Conservation (phyloP, 345 rosid genomes). For the Salix udensis region DNA sequence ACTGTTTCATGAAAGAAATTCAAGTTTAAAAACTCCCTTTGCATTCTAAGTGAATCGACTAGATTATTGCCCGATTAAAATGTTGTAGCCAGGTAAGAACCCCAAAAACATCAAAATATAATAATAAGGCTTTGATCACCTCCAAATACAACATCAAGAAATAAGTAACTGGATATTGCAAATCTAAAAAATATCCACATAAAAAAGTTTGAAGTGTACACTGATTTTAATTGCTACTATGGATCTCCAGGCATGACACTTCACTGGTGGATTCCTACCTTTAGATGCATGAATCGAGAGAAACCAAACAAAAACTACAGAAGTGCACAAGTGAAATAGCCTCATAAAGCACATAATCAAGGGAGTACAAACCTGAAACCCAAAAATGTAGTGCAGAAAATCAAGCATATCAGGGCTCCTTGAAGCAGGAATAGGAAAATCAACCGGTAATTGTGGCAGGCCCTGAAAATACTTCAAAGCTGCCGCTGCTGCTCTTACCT, state of each 20-base stretch:
- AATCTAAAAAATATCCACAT: background rate
- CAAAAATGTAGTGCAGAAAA: conserved; percentile 82
- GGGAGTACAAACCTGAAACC: conserved; percentile 76
- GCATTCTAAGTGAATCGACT: background rate
- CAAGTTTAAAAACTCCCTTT: too few relatives aligned
- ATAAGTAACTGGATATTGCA: background rate
- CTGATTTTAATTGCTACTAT: background rate
- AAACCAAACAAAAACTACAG: background rate
- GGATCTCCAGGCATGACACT: background rate
- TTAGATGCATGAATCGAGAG: background rate
- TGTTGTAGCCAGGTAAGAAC: background rate
- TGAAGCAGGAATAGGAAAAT: conserved; percentile 61
- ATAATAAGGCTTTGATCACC: background rate
- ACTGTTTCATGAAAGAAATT: too few relatives aligned
- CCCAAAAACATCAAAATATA: background rate
- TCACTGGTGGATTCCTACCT: background rate
- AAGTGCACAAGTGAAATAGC: background rate
- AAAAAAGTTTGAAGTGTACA: background rate
- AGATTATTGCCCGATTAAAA: background rate
- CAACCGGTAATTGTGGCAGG: conserved; percentile 67
- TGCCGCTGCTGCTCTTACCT: conserved; percentile 84
- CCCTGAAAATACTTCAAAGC: conserved; percentile 61
- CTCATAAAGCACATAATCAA: background rate
- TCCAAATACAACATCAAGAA: background rate
- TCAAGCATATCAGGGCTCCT: conserved; percentile 79